Percentiles rank a stretch among this genome's conserved stretches.
Conservation (phyloP, 176 grass and related monocot species). For the Tuctoria greenei region DNA sequence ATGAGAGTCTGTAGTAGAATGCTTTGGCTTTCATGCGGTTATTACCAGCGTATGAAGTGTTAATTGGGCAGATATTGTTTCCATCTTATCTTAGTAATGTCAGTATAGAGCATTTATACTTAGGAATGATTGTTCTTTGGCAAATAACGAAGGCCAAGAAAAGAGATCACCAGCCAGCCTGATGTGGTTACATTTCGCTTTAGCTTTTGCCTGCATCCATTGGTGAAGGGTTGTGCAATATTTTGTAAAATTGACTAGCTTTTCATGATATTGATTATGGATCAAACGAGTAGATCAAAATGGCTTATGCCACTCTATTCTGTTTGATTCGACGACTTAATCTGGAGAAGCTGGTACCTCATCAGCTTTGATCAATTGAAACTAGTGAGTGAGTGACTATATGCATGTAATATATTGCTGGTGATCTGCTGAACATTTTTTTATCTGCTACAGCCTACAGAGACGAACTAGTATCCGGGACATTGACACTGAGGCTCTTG, state of each 20-base stretch:
- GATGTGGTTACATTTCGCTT: not conserved
- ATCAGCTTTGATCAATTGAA: not conserved
- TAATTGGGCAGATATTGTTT: not conserved
- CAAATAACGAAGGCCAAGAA: not conserved
- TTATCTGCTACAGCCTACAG: conserved; percentile 66
- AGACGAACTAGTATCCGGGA: conserved; percentile 63
- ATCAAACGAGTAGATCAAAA: not conserved
- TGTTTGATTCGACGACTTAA: conserved; percentile 16
- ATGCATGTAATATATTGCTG: not conserved
- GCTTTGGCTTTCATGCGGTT: not conserved
- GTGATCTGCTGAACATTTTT: conserved; percentile 11
- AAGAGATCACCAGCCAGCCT: not conserved
- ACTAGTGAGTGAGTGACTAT: not conserved
- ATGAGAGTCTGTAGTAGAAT: not conserved
- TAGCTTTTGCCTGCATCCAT: not conserved
- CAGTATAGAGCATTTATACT: not conserved
- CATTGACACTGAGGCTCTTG: conserved; percentile 81
- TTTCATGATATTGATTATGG: not conserved
- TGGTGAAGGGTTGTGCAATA: not conserved
- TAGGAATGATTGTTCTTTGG: not conserved
- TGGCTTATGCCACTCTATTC: not conserved
- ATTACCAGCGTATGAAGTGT: not conserved
- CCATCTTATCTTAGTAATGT: not conserved
- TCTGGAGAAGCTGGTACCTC: not conserved
- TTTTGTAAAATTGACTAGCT: not conserved